phyloP scores from a whole-genome alignment of 306 rosid genomes.

The Lathyrus oleraceus region DNA sequence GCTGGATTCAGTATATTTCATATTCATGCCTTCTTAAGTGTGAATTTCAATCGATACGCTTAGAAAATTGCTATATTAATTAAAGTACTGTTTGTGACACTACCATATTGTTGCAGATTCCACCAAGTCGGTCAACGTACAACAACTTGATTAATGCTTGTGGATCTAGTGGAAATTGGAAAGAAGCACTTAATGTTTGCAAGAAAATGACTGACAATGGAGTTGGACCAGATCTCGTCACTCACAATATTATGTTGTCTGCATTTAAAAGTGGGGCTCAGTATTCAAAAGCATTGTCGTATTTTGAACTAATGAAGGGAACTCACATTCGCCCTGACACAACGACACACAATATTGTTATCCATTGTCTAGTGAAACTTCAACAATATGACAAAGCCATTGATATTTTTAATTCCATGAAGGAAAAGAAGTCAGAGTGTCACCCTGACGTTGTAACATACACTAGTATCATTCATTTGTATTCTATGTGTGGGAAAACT shows the following conservation, averaged over 20 bases:
- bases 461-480: conserved; percentile 82
- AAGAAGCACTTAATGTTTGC: conserved; percentile 85
- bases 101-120: conserved; percentile 56
- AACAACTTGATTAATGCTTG: conserved; percentile 96
- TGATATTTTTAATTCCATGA: conserved; percentile 74
- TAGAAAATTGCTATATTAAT: conserved; percentile 22
- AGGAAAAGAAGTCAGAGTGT: conserved; percentile 75
- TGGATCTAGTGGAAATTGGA: conserved; percentile 97
- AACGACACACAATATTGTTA: conserved; percentile 77
- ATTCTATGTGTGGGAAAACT: conserved; percentile 75
- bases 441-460: conserved; percentile 86
- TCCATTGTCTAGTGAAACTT: conserved; percentile 80
- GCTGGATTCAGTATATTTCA: background rate
- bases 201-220: conserved; percentile 97
- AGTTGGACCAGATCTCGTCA: conserved; percentile 97
- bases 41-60: conserved; percentile 6
- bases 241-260: conserved; percentile 88
- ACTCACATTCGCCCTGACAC: conserved; percentile 82
- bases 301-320: conserved; percentile 92
- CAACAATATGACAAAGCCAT: conserved; percentile 70
- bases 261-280: conserved; percentile 87
- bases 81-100: conserved; percentile 35
- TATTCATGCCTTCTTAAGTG: conserved; percentile 10
- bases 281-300: conserved; percentile 85
- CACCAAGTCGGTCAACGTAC: conserved; percentile 88